These are phyloP conservation scores for Tricholoma sp. DNA, from an alignment of 768 basidiomycete species.

Conservation along the genomic window DNA sequence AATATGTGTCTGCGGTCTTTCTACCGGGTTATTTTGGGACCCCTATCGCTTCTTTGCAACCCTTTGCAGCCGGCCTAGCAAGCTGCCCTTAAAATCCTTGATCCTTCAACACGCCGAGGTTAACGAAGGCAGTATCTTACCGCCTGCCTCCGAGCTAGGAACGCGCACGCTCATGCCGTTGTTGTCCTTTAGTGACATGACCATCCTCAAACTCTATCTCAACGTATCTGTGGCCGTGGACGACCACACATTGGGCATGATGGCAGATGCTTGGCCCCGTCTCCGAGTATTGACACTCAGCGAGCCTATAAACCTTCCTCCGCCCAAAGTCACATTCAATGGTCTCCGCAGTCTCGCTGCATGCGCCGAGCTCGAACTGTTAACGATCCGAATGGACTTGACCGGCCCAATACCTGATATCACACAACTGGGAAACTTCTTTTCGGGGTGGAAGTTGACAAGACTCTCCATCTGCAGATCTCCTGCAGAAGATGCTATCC, in stretches of 20 bases:
- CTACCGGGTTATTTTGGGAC: not conserved
- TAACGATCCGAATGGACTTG: not conserved
- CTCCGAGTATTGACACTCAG: not conserved
- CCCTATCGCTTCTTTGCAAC: not conserved
- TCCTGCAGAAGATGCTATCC: not conserved
- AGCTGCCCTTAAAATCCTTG: too few relatives aligned
- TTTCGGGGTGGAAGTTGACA: not conserved
- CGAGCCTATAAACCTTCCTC: too few relatives aligned
- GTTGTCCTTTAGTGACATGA: not conserved
- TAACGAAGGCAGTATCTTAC: too few relatives aligned
- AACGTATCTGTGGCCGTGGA: not conserved
- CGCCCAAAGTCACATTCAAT: not conserved
- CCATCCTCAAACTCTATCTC: not conserved
- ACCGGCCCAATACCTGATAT: not conserved
- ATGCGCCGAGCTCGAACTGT: not conserved
- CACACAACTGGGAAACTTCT: not conserved
- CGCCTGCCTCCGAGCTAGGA: too few relatives aligned
- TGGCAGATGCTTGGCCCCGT: not conserved
- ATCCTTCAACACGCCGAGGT: too few relatives aligned
- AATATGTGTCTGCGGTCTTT: not conserved
- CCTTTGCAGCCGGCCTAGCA: not conserved
- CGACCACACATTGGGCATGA: not conserved
- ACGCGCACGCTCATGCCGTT: not conserved
- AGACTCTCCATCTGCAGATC: not conserved
- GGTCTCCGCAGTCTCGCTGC: not conserved